A percentile compares a stretch with the other conserved stretches of the same genome.
These are phyloP conservation scores for Cyclocybe aegerita DNA, from an alignment of 768 basidiomycete genomes.

Conservation along the genomic window DNA sequence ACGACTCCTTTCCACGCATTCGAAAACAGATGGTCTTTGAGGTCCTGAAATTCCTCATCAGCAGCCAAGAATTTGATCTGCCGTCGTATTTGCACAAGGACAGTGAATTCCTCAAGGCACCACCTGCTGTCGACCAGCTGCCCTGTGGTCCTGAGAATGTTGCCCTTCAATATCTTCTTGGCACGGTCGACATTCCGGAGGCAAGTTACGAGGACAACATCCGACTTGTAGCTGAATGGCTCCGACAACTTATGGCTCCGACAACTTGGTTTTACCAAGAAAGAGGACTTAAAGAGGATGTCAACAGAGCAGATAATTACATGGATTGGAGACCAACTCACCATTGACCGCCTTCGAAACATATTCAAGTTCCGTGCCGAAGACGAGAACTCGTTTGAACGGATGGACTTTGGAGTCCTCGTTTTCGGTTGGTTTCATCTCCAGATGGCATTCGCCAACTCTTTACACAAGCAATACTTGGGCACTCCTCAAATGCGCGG, in stretches of 20 bases:
- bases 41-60: slow-evolving; percentile 25
- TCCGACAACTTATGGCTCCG: slow-evolving; percentile 24
- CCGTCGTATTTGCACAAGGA: too few species aligned
- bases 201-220: slow-evolving; percentile 38
- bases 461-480: slow-evolving; percentile 40
- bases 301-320: slow-evolving; percentile 23
- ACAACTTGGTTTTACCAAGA: too few species aligned
- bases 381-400: slow-evolving; percentile 39
- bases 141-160: slow-evolving; percentile 23
- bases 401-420: slow-evolving; percentile 31
- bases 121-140: slow-evolving; percentile 20
- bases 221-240: slow-evolving; percentile 28
- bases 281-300: slow-evolving; percentile 21
- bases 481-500: slow-evolving; percentile 27
- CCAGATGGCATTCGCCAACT: slow-evolving; percentile 37
- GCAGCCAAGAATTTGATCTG: too few species aligned
- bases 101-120: slow-evolving; percentile 13
- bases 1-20: slow-evolving; percentile 11
- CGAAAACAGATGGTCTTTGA: slow-evolving; percentile 11
- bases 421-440: slow-evolving; percentile 42
- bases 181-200: slow-evolving; percentile 33
- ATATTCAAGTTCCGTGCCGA: slow-evolving; percentile 31
- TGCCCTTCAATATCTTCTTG: slow-evolving; percentile 33
- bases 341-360: slow-evolving; percentile 32
- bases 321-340: slow-evolving; percentile 38